phyloP scores from a whole-genome alignment of 2,329 filamentous ascomycete species.

The Alternaria tenuissima region DNA sequence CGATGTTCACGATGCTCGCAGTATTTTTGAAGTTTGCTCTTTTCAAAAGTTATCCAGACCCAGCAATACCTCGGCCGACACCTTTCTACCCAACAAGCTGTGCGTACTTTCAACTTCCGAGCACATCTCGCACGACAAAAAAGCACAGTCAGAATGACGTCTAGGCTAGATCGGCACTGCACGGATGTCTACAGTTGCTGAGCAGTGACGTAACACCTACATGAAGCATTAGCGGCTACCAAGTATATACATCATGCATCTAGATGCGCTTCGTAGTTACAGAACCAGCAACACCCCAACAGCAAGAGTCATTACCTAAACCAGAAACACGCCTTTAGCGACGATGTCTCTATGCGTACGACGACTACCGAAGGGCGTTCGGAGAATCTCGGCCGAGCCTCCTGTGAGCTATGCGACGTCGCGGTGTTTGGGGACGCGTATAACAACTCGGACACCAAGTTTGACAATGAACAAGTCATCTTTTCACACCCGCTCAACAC shows the following conservation, averaged over 20 bases:
- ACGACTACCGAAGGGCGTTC: slow-evolving; percentile 4
- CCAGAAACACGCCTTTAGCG: not conserved
- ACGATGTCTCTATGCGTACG: slow-evolving; percentile 5
- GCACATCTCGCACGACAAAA: not conserved
- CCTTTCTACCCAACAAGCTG: not conserved
- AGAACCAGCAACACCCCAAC: not conserved
- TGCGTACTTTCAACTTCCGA: no score
- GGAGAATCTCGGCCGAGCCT: not conserved
- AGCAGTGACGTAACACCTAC: not conserved
- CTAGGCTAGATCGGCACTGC: not conserved
- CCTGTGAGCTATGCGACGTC: not conserved
- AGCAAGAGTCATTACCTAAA: not conserved
- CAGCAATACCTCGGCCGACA: not conserved
- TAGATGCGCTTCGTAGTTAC: not conserved
- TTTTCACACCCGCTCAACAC: not conserved
- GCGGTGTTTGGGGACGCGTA: not conserved
- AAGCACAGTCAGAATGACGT: slow-evolving; percentile 5
- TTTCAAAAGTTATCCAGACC: not conserved
- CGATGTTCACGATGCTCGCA: not conserved
- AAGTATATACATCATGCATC: not conserved
- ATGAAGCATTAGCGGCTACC: not conserved
- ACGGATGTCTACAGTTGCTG: not conserved
- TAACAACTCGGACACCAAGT: not conserved
- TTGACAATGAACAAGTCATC: not conserved
- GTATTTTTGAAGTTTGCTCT: not conserved